Evolutionary conservation across 179 eudicot genomes (phyloP), one percentile per base, ranked within the genome.

Genomic region (Beta macrorhiza): DNA sequence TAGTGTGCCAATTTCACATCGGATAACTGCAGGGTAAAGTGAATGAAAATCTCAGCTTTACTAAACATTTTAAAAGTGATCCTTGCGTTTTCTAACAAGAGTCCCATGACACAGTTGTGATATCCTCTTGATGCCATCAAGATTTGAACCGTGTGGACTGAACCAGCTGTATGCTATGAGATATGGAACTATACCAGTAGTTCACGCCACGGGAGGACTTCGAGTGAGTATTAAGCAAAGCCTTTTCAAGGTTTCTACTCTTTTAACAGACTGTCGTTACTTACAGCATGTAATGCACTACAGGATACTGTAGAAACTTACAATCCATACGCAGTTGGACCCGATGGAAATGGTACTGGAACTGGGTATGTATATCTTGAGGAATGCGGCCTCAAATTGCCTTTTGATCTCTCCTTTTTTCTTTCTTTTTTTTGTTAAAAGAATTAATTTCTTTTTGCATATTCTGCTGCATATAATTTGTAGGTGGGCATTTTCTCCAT

Each of bases 61-160:
- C 32, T 29, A 29, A 1, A 29, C 32, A 9, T 19, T 37, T 20
- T 51, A 25, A 25, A 7, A 58, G 29, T 0, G 42, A 37, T 70
- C 53, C 32, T 42, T 55, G n/a, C 20, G 52, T 70, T 42, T 51
- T 4, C 78, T 82, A 49, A 82, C 67, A 67, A 78, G 25, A 19
- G 10, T 64, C 64, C 67, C 17, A 42, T 76, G 32, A 51, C 81
- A 85, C 95, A 97, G 99, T 14, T 95, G 98, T 86, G 99, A 97
- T 83, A 91, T 97, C 78, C 89, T 97, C 44, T 83, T 92, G 86
- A 97, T 97, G 99, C 99, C 99, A 47, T 97, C 99, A 37, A 91
- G 98, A 93, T 97, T 97, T 83, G 99, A 97, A 84, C 99, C 99
- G 4, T 97, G 99, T 85, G 99, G 99, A 76, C 84, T 97, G 51